Conservation (phyloP, 139 green algal species). For the Chlamydomonas incerta region DNA sequence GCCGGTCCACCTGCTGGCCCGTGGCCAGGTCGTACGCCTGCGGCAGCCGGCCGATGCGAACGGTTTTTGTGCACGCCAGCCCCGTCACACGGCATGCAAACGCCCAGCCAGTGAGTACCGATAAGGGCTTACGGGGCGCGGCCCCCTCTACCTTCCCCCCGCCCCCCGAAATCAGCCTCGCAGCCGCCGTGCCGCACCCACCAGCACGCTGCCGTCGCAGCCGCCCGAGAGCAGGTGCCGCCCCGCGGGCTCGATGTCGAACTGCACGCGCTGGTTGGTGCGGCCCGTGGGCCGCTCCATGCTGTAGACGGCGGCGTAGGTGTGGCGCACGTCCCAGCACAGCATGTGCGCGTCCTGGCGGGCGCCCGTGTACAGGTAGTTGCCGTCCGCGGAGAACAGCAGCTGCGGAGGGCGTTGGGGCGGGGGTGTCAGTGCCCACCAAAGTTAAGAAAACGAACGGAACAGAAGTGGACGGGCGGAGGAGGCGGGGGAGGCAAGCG, state of each 20-base stretch:
- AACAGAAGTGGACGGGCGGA: too few relatives aligned
- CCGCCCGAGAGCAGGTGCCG: slow-evolving; percentile 84
- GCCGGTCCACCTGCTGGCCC: slow-evolving; percentile 59
- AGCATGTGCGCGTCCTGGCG: slow-evolving; percentile 79
- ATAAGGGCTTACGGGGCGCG: too few relatives aligned
- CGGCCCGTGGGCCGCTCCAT: slow-evolving; percentile 62
- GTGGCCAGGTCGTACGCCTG: slow-evolving; percentile 82
- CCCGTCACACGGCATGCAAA: too few relatives aligned
- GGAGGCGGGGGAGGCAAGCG: too few relatives aligned
- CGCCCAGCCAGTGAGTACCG: too few relatives aligned
- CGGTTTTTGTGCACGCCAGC: too few relatives aligned
- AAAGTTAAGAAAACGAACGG: too few relatives aligned
- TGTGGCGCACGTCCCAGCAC: slow-evolving; percentile 92
- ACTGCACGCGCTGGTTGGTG: slow-evolving; percentile 95
- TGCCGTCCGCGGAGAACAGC: slow-evolving; percentile 80
- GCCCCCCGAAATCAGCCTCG: too few relatives aligned
- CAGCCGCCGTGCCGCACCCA: slow-evolving; percentile 5
- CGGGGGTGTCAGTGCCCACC: background rate
- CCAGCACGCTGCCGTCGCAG: slow-evolving; percentile 48
- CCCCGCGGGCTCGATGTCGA: slow-evolving; percentile 92
- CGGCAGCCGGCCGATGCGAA: too few relatives aligned
- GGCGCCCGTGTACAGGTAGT: slow-evolving; percentile 91
- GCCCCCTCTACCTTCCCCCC: too few relatives aligned
- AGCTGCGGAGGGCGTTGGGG: slow-evolving; percentile 71
- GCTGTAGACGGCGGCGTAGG: slow-evolving; percentile 72